Base-by-base conservation (phyloP, 2,329 filamentous ascomycete species). In the Cryphonectria parasitica region DNA sequence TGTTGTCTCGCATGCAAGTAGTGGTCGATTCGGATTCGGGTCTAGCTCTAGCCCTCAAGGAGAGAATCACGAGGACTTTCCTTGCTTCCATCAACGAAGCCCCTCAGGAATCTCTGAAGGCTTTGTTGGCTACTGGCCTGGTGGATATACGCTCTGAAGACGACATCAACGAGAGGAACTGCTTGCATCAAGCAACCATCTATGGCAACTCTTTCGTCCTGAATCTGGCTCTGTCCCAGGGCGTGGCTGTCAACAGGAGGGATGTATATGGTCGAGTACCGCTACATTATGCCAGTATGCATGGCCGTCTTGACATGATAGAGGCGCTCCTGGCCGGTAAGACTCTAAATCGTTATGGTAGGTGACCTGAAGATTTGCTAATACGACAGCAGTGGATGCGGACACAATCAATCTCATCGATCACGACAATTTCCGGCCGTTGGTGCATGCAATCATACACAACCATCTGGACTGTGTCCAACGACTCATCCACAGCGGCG, bases 161-260 rank as follows among this genome's bases (percentile, higher is more conserved):
- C 78, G 95, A 98, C 77, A 98, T 99, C 80, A 99, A 98, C 77
- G 95, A 98, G 82, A 89, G 96, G 56, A 99, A 98, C 77, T 97
- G 95, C 77, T 85, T 99, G 63, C 96, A 99, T 76, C 96, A 98
- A 81, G 93, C 96, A n/a, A 92, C 95, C 0, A 98, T 98, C 67
- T 97, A 97, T 72, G 95, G 95, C 28, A 95, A 95, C 76, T 83
- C 88, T 13, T 91, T 92, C 75, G 92, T 98, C 41, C 84, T 98
- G 71, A 84, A 88, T 66, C 90, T 92, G 74, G 95, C 92, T 4
- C 83, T 99, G n/a, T 83, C 87, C 1, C 89, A 88, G 62, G 89
- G 88, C 5, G 94, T 98, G 45, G 90, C 95, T 73, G 90, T 94
- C 34, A 90, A 90, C 69, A 88, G 92, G 66, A 92, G 92, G 2